These are phyloP conservation scores for Chlamydomonas incerta DNA, from an alignment of 139 green algal species.

Conservation along the genomic window DNA sequence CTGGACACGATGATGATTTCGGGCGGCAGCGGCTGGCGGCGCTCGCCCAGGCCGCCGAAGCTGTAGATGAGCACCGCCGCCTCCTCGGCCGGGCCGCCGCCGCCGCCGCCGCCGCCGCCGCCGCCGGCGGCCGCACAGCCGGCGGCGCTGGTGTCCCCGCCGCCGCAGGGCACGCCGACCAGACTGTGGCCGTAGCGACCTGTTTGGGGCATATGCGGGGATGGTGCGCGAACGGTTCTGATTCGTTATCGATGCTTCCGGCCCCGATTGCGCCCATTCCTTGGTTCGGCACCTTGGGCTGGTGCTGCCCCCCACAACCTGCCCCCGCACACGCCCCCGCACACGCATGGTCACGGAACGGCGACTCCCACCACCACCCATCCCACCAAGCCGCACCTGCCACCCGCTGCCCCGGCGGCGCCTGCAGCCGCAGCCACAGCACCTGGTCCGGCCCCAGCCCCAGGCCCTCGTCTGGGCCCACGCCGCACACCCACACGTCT, in stretches of 20 bases:
- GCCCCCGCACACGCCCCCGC: background rate
- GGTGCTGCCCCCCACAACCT: background rate
- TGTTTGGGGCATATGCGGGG: background rate
- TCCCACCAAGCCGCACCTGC: background rate
- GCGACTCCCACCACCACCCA: background rate
- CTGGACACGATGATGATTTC: no score
- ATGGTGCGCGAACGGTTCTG: no score
- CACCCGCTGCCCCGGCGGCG: conserved; percentile 22
- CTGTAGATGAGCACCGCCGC: background rate
- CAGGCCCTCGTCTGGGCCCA: conserved; percentile 22
- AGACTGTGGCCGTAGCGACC: conserved; percentile 28
- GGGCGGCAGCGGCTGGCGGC: no score
- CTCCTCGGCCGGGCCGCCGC: background rate
- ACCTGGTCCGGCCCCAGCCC: background rate
- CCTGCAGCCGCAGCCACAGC: conserved; percentile 29
- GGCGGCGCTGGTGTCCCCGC: background rate
- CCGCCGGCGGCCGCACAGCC: background rate
- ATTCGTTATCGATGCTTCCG: background rate
- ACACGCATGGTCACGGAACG: background rate
- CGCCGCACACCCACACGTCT: conserved; percentile 43
- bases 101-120: background rate
- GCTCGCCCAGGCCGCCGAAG: no score
- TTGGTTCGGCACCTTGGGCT: background rate
- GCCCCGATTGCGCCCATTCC: background rate
- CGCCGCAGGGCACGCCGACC: background rate